Conservation (phyloP, 768 basidiomycete genomes). For the Collybia sp. region DNA sequence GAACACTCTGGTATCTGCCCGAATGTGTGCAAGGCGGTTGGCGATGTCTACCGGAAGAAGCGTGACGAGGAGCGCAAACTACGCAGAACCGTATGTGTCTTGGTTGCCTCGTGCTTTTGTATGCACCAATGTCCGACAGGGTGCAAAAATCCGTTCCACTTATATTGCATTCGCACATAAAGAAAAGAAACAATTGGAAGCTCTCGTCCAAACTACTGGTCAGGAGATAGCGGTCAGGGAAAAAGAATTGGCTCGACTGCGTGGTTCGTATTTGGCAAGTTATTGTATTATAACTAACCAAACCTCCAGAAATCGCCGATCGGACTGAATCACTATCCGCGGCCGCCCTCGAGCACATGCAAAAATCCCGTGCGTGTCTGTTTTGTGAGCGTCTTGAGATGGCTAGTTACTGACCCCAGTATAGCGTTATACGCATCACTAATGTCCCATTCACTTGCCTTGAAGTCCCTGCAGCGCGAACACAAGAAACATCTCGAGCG, state of each 20-base stretch:
- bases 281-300: not conserved
- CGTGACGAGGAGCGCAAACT: slow-evolving; percentile 73
- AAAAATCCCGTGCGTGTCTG: slow-evolving; percentile 68
- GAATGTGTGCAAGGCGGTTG: slow-evolving; percentile 73
- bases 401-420: not conserved
- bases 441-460: slow-evolving; percentile 64
- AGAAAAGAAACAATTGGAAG: slow-evolving; percentile 83
- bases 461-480: slow-evolving; percentile 73
- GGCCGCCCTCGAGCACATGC: slow-evolving; percentile 79
- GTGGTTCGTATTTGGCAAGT: slow-evolving; percentile 27
- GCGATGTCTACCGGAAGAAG: slow-evolving; percentile 62
- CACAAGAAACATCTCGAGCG: slow-evolving; percentile 70
- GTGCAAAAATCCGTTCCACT: slow-evolving; percentile 84
- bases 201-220: slow-evolving; percentile 44
- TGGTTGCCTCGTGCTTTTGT: not conserved
- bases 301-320: slow-evolving; percentile 63
- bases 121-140: slow-evolving; percentile 39
- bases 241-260: slow-evolving; percentile 67
- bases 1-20: slow-evolving; percentile 78
- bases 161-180: slow-evolving; percentile 87
- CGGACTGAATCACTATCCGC: slow-evolving; percentile 74
- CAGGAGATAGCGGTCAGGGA: slow-evolving; percentile 60
- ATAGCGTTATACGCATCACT: slow-evolving; percentile 79
- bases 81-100: slow-evolving; percentile 63
- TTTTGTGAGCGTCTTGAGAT: not conserved